A percentile compares a stretch with the other conserved stretches of the same genome.
Conservation (phyloP, 1,284 basidiomycete genomes). For the Polyporus tsugae region DNA sequence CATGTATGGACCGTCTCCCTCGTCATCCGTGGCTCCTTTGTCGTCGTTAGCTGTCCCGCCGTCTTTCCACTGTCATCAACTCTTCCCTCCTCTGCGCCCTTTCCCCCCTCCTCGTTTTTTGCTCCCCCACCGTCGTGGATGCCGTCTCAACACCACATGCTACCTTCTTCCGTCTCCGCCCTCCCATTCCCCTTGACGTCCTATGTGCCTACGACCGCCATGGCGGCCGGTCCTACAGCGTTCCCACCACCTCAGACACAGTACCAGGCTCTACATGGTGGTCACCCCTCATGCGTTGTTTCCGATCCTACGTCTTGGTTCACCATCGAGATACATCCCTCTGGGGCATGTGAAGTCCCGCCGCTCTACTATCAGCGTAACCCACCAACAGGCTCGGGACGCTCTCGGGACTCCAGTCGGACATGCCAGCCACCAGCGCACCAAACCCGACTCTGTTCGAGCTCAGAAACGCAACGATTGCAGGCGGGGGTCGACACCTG, state of each 20-base stretch:
- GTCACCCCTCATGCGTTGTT: not conserved
- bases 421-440: no score
- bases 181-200: not conserved
- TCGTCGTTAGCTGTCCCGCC: not conserved
- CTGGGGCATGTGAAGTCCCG: no score
- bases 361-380: no score
- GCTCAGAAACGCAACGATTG: no score
- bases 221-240: not conserved
- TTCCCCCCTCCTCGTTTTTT: not conserved
- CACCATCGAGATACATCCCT: no score
- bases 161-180: not conserved
- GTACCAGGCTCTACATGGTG: not conserved
- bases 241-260: not conserved
- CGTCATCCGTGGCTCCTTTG: not conserved
- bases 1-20: not conserved
- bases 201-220: not conserved
- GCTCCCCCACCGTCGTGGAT: not conserved
- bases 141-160: not conserved
- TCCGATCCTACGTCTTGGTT: no score
- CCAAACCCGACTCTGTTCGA: no score
- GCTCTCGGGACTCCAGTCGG: no score
- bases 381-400: no score
- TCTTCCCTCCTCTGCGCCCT: not conserved
- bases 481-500: no score
- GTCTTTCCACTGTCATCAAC: not conserved